A percentile compares a stretch with the other conserved stretches of the same genome.
phyloP scores from a whole-genome alignment of 2,329 filamentous ascomycete genomes.

The Knufia petricola region DNA sequence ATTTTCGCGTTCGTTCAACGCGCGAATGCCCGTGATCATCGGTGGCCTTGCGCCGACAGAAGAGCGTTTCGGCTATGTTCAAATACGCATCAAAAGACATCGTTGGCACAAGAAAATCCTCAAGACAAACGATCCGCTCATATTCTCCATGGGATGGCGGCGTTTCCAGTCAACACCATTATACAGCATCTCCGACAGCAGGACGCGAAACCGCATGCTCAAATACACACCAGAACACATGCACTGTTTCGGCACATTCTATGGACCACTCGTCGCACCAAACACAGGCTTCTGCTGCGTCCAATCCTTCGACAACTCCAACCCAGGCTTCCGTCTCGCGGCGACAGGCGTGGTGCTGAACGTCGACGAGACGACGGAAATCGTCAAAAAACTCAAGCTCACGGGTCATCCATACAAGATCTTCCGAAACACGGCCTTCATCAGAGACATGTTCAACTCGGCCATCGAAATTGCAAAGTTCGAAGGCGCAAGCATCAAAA shows the following conservation, averaged over 20 bases:
- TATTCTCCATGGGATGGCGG: constrained; percentile 93
- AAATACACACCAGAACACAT: constrained; percentile 99
- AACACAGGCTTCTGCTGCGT: constrained; percentile 95
- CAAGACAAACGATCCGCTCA: constrained; percentile 94
- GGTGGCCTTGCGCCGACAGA: constrained; percentile 90
- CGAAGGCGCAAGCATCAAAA: constrained; percentile 89
- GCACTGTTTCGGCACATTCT: constrained; percentile 96
- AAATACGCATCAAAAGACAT: constrained; percentile 93
- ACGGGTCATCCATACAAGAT: constrained; percentile 93
- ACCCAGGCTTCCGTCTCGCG: constrained; percentile 84
- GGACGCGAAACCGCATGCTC: constrained; percentile 90
- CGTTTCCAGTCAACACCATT: constrained; percentile 87
- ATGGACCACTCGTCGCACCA: constrained; percentile 86
- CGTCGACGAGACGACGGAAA: constrained; percentile 91
- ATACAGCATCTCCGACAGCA: constrained; percentile 89
- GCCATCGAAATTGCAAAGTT: constrained; percentile 95
- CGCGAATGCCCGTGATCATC: constrained; percentile 73
- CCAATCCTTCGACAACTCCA: constrained; percentile 74
- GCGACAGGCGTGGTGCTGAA: constrained; percentile 88
- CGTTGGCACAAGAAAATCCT: constrained; percentile 99
- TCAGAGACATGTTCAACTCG: constrained; percentile 96
- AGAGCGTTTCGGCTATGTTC: constrained; percentile 89
- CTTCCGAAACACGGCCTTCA: constrained; percentile 98
- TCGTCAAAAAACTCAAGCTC: constrained; percentile 98
- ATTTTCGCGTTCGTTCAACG: constrained; percentile 73